Evolutionary conservation across 331 rosid species (phyloP), one percentile per base, ranked within the genome.

Genomic region (Stylosanthes scabra): DNA sequence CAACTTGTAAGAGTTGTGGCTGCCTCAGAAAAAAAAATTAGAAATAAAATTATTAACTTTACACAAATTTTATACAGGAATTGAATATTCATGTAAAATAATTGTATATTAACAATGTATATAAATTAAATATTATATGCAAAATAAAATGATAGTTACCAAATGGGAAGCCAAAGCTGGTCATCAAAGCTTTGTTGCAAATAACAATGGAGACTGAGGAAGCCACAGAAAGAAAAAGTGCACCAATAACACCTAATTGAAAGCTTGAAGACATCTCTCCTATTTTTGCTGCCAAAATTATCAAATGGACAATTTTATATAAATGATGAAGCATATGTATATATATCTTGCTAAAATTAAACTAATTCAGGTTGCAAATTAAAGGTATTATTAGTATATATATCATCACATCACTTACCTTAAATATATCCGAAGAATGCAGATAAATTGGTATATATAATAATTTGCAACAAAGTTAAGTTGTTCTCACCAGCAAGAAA

Each of bases 1-100:
- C 96, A 90, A 84, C 96, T 90, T n/a, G 96, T 90, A 41, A 90
- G 86, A n/a, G 96, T 90, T 45, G 96, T 90, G 28, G 96, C 96
- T 90, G 70, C n/a, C 12, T 27, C 27, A 16, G 61, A 20, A 16
- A 34, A 31, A 34, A 34, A 34, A 3, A 34, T 34, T 3, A 34
- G 39, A 34, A 34, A 34, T 34, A 34, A 34, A 34, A 34, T 34
- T 34, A 34, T 34, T 34, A 34, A 34, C 39, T 3, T 34, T 3
- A 6, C 39, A 34, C 0, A 34, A 3, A 34, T 34, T 34, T 34
- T 34, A 34, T 34, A 34, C 6, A 31, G 5, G 4, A 3, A 31
- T 31, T 5, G 4, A 31, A 31, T 31, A 31, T 31, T 34, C 4
- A 6, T 34, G 39, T 34, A 34, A 34, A 34, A 34, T 34, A 34